Evolutionary conservation across 2,329 filamentous ascomycete species (phyloP).

Genomic region (Rutstroemia sp.): DNA sequence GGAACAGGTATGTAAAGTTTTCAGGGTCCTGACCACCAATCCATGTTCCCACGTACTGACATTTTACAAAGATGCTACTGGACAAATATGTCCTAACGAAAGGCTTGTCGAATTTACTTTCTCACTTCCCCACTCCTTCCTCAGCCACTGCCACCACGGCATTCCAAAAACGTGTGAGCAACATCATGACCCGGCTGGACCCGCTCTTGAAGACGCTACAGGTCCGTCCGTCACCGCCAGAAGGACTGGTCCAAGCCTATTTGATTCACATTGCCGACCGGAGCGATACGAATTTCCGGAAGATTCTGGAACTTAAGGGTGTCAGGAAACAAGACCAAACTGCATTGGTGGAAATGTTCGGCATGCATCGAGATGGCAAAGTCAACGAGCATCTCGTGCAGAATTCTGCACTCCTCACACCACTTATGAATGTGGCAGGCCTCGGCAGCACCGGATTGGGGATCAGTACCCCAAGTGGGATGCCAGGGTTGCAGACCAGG

Average conservation of each 20-base stretch:
- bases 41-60: conserved; percentile 7
- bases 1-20: conserved; percentile 59
- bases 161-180: conserved; percentile 81
- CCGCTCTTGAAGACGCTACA: conserved; percentile 93
- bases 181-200: conserved; percentile 79
- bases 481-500: conserved; percentile 39
- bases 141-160: conserved; percentile 34
- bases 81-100: conserved; percentile 90
- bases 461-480: conserved; percentile 37
- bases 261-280: conserved; percentile 94
- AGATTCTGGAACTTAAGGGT: conserved; percentile 92
- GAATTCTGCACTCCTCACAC: conserved; percentile 63
- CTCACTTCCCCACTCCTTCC: conserved; percentile 35
- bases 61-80: conserved; percentile 68
- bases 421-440: conserved; percentile 47
- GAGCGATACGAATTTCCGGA: conserved; percentile 90
- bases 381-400: conserved; percentile 61
- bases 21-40: neutral
- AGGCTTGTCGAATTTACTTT: conserved; percentile 64
- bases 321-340: conserved; percentile 77
- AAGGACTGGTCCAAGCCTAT: conserved; percentile 94
- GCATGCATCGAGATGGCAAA: conserved; percentile 68
- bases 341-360: conserved; percentile 79
- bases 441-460: conserved; percentile 38
- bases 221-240: conserved; percentile 82